Evolutionary conservation across 495 filamentous ascomycete genomes (phyloP), one percentile per base, ranked within the genome.

Genomic region (Xylaria nigripes): DNA sequence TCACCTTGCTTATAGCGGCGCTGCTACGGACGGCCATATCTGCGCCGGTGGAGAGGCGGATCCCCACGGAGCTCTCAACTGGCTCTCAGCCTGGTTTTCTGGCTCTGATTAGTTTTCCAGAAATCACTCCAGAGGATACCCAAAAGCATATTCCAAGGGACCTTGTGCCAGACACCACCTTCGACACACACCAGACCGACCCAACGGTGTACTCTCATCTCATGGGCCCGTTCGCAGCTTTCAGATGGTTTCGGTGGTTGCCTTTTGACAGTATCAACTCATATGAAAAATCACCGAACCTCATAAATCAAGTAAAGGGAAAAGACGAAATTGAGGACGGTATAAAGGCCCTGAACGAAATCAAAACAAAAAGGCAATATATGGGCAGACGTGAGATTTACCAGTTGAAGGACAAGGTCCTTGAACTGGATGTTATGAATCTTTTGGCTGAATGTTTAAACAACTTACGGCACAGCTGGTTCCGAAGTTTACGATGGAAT

Each of bases 251-350:
- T 9, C 51, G 51, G 1, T 54, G 51, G 51, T 43, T 54, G 3
- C 51, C 51, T 10, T 54, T 54, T 44, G 51, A 54, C n/a, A 47
- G 22, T 13, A 46, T 54, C 51, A 54, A 54, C 32, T 18, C 46
- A 32, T 54, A 46, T 36, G 43, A 12, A 9, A 30, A n/a, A n/a
- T n/a, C 29, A 9, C 6, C 10, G 32, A 15, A 19, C 36, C 27
- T 29, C 4, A n/a, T n/a, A n/a, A n/a, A n/a, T n/a, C n/a, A n/a
- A n/a, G n/a, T n/a, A n/a, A n/a, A n/a, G n/a, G 9, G 10, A 15
- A 34, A 23, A 27, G 49, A 51, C 25, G 29, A 32, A 40, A 40
- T 44, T 44, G 19, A 42, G 48, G 25, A 42, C 27, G 27, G 27
- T 9, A 29, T 29, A 4, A 29, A 29, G n/a, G n/a, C n/a, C n/a